Evolutionary conservation across 148 eudicot genomes (phyloP), one percentile per base, ranked within the genome.

Genomic region (Fagopyrum esculentum): DNA sequence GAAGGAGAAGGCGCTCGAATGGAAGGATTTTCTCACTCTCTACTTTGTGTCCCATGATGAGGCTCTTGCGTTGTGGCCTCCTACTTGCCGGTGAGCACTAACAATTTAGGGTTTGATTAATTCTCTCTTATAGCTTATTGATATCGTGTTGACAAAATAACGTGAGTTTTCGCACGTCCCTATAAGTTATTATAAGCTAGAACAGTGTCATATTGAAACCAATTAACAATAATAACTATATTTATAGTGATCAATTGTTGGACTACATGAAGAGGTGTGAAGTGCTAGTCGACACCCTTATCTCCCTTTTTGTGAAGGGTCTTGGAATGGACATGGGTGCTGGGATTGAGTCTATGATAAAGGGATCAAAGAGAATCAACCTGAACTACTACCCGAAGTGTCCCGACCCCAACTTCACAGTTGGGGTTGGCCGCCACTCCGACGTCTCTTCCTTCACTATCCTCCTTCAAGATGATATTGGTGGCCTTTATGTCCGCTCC

Each of bases 21-120:
- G 90, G 89, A 86, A 86, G 82, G 87, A 86, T 76, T 86, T 80
- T 60, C 81, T 86, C 7, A 86, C 85, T 73, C 79, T 87, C 74
- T 85, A 85, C 77, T 87, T 85, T 79, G 90, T 85, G 54, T 83
- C 86, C 16, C 86, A 83, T 17, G 81, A 85, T 6, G 90, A 85
- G 76, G 85, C 86, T 76, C 73, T 79, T 78, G 73, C 82, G n/a
- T 55, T 81, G 10, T 87, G 90, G 90, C 90, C 90, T 60, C 30
- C 85, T 19, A 84, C 69, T 59, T 59, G 66, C 51, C 7, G 51
- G 71, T 68, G 71, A 68, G 22, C 9, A 22, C 1, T 8, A 5
- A 6, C 19, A 2, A 22, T 0, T 22, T 22, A 22, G 26, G 26
- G 26, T 22, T 22, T 22, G 26, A 22, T 22, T 22, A 22, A 22